Evolutionary conservation across 176 grass and related monocot species (phyloP).

Genomic region (Coix lacrymajobi): DNA sequence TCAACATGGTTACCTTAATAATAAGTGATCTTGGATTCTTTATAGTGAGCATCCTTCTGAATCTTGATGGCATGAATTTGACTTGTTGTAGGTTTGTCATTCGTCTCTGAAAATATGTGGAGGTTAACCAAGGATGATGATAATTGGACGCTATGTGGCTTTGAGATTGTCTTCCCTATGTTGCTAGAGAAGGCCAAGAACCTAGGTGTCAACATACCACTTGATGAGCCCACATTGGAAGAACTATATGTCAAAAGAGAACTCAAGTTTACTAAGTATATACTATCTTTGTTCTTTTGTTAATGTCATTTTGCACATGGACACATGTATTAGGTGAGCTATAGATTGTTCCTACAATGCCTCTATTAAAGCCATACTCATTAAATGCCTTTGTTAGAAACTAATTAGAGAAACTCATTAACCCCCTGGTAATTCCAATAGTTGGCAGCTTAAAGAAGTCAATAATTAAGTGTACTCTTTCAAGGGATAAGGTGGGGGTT

Average conservation of each 20-base stretch:
- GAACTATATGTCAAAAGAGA: slow-evolving; percentile 9
- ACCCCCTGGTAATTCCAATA: too few relatives aligned
- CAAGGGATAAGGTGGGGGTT: too few relatives aligned
- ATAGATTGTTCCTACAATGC: neutral
- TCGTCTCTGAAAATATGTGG: slow-evolving; percentile 7
- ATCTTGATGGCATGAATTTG: neutral
- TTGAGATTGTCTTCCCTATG: slow-evolving; percentile 3
- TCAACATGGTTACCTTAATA: neutral
- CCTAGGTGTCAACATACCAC: neutral
- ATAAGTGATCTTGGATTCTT: neutral
- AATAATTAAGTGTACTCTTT: too few relatives aligned
- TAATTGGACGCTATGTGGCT: slow-evolving; percentile 6
- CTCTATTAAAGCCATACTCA: too few relatives aligned
- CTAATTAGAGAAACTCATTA: too few relatives aligned
- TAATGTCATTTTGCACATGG: neutral
- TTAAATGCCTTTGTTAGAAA: too few relatives aligned
- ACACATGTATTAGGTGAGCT: too few relatives aligned
- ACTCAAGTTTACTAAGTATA: slow-evolving; percentile 5
- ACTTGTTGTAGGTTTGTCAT: neutral
- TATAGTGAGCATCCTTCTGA: neutral
- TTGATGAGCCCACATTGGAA: neutral
- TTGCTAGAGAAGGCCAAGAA: neutral
- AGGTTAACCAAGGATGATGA: neutral
- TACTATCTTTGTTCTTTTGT: neutral
- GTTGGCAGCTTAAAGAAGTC: too few relatives aligned